Evolutionary conservation across 163 green algal genomes (phyloP).

Genomic region (Chloromonas sp.): DNA sequence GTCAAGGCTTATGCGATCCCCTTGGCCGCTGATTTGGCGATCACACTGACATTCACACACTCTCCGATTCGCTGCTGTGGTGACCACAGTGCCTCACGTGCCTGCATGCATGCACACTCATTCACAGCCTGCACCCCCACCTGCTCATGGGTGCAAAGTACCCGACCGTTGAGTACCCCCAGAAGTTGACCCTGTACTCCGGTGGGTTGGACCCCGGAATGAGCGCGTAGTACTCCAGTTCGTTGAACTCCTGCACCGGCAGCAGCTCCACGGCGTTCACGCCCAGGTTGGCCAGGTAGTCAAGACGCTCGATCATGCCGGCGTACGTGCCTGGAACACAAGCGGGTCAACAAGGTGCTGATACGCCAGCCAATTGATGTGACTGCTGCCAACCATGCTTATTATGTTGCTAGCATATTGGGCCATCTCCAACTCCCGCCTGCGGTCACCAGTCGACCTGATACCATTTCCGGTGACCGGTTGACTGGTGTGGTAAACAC

Average conservation of each 20-base stretch:
- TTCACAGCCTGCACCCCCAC: neutral
- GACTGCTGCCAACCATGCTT: no score
- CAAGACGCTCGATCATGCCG: conserved; percentile 83
- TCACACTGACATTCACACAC: neutral
- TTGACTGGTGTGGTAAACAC: no score
- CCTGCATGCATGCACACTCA: neutral
- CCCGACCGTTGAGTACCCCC: conserved; percentile 94
- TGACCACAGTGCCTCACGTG: neutral
- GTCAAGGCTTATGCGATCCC: no score
- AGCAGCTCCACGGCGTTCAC: conserved; percentile 96
- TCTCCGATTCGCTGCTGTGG: neutral
- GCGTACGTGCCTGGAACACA: conserved; percentile 71
- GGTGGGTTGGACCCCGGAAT: conserved; percentile 53
- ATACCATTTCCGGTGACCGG: no score
- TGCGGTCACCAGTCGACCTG: no score
- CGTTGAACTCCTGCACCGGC: conserved; percentile 93
- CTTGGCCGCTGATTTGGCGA: neutral
- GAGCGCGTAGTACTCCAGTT: conserved; percentile 93
- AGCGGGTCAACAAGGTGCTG: no score
- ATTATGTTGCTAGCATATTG: no score
- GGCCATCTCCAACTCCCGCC: no score
- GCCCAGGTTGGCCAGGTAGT: conserved; percentile 83
- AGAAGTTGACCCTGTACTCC: conserved; percentile 85
- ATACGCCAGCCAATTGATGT: no score
- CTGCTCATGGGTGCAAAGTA: conserved; percentile 94